A percentile compares a stretch with the other conserved stretches of the same genome.
Evolutionary conservation across 1,284 basidiomycete species (phyloP).

Genomic region (Mycena citricolor): DNA sequence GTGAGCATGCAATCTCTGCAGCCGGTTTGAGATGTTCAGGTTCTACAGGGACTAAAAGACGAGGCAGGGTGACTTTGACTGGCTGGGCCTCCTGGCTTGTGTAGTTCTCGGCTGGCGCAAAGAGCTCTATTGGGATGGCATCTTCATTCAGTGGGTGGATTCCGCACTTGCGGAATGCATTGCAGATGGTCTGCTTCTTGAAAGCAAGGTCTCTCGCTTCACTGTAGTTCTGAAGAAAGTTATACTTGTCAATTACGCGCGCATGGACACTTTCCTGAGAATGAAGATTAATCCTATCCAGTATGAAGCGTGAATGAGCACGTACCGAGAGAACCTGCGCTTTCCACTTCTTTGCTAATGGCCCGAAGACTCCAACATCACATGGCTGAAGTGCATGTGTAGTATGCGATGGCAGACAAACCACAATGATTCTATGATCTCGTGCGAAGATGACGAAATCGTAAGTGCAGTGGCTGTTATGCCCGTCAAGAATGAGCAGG

Average conservation of each 20-base stretch:
- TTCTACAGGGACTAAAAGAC: slow-evolving; percentile 1
- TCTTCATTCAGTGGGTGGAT: slow-evolving; percentile 34
- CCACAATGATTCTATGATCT: slow-evolving; percentile 9
- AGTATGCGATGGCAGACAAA: slow-evolving; percentile 10
- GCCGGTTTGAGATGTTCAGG: too few relatives aligned
- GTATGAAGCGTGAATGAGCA: neutral
- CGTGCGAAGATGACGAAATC: slow-evolving; percentile 3
- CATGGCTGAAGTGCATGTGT: slow-evolving; percentile 11
- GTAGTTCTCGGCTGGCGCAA: slow-evolving; percentile 28
- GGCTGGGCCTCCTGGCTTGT: slow-evolving; percentile 26
- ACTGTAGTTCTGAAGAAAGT: slow-evolving; percentile 30
- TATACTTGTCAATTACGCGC: slow-evolving; percentile 23
- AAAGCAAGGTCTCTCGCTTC: slow-evolving; percentile 29
- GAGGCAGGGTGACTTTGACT: slow-evolving; percentile 22
- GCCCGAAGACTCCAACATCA: slow-evolving; percentile 10
- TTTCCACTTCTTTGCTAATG: slow-evolving; percentile 9
- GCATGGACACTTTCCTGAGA: neutral
- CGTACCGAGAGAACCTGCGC: slow-evolving; percentile 19
- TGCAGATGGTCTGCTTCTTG: slow-evolving; percentile 29
- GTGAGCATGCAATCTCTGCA: too few relatives aligned
- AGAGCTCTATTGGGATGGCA: slow-evolving; percentile 26
- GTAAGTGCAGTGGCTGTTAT: slow-evolving; percentile 10
- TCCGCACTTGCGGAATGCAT: slow-evolving; percentile 35
- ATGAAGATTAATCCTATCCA: neutral
- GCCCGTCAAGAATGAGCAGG: slow-evolving; percentile 3